phyloP scores from a whole-genome alignment of 2,329 filamentous ascomycete species.

The Neurospora sp. region DNA sequence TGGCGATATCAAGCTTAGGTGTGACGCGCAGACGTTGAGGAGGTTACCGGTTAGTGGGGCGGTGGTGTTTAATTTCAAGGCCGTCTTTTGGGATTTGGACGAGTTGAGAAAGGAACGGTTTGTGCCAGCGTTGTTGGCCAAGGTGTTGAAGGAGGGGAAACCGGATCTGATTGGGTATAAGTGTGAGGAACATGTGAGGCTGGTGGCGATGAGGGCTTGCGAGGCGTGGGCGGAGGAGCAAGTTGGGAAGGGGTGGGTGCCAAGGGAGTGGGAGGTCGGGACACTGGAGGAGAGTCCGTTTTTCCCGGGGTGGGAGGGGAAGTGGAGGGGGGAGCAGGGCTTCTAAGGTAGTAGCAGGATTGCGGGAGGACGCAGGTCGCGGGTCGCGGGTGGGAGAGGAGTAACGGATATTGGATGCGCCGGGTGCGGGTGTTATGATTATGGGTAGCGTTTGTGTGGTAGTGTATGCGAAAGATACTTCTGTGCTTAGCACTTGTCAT shows the following conservation, averaged over 20 bases:
- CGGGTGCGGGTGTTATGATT: too few species aligned
- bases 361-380: too few species aligned
- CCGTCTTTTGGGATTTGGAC: constrained; percentile 64
- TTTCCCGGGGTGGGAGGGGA: constrained; percentile 55
- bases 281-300: constrained; percentile 70
- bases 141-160: constrained; percentile 56
- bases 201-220: constrained; percentile 57
- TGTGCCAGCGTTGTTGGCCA: constrained; percentile 58
- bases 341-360: too few species aligned
- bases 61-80: constrained; percentile 83
- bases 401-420: too few species aligned
- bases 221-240: constrained; percentile 58
- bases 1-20: constrained; percentile 57
- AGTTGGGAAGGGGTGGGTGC: constrained; percentile 30
- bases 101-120: constrained; percentile 64
- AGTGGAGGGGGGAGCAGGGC: too few species aligned
- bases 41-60: constrained; percentile 66
- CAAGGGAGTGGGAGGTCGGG: constrained; percentile 50
- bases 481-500: too few species aligned
- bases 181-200: constrained; percentile 69
- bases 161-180: constrained; percentile 51
- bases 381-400: too few species aligned
- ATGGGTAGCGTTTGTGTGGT: too few species aligned
- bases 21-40: constrained; percentile 83
- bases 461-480: too few species aligned